These are phyloP conservation scores for Beauveria bassiana DNA, from an alignment of 2,329 filamentous ascomycete species.

Conservation along the genomic window DNA sequence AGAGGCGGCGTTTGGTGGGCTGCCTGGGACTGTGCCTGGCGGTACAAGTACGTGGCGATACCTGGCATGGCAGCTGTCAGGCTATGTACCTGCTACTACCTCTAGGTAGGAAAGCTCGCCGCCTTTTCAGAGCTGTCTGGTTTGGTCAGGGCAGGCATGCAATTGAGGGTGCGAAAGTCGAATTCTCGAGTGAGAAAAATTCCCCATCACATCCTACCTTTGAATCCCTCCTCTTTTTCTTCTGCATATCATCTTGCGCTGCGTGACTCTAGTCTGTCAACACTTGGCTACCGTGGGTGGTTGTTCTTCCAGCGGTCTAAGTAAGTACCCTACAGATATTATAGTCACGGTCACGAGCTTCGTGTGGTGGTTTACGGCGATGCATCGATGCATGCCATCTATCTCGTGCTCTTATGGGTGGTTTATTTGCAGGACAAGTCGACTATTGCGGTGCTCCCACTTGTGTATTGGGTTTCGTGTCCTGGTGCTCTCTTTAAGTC, in stretches of 20 bases:
- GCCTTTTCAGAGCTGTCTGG: not conserved
- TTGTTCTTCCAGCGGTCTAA: not conserved
- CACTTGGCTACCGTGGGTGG: not conserved
- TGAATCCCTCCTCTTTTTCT: not conserved
- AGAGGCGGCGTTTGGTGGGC: slow-evolving; percentile 1
- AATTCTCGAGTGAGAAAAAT: not conserved
- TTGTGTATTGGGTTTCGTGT: no score
- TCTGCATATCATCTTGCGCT: not conserved
- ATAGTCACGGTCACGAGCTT: no score
- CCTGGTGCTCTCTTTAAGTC: no score
- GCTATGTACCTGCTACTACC: not conserved
- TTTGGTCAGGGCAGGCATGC: not conserved
- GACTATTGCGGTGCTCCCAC: no score
- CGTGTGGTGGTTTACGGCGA: no score
- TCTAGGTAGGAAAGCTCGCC: not conserved
- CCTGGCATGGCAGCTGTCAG: not conserved
- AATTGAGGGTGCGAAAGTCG: not conserved
- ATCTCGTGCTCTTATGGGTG: no score
- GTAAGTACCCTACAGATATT: not conserved
- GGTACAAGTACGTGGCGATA: not conserved
- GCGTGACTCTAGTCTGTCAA: not conserved
- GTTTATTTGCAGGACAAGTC: no score
- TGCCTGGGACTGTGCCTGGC: not conserved
- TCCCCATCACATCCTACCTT: no score
- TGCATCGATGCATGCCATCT: no score